phyloP scores from a whole-genome alignment of 2,329 filamentous ascomycete genomes.

The Microcyclosporella mali region DNA sequence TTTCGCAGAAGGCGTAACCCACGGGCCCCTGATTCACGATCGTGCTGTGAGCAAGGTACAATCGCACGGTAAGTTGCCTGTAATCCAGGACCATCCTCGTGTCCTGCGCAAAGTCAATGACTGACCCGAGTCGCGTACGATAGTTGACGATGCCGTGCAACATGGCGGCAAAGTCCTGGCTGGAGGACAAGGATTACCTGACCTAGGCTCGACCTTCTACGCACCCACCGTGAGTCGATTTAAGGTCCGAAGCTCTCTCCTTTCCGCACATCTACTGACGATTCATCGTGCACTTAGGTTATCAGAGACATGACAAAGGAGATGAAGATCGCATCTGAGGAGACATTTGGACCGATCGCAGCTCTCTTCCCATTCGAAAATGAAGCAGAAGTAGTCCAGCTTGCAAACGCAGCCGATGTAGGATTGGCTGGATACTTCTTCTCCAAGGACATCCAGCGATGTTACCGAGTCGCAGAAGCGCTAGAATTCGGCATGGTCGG shows the following conservation, averaged over 20 bases:
- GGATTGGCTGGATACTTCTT: constrained; percentile 95
- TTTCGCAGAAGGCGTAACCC: constrained; percentile 63
- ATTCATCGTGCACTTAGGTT: neutral
- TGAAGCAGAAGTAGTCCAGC: constrained; percentile 77
- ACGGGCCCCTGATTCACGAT: constrained; percentile 79
- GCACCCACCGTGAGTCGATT: constrained; percentile 63
- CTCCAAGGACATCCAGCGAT: constrained; percentile 54
- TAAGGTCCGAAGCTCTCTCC: too few relatives aligned
- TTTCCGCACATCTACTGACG: too few relatives aligned
- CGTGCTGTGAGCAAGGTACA: constrained; percentile 75
- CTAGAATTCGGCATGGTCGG: constrained; percentile 85
- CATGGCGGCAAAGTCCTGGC: constrained; percentile 71
- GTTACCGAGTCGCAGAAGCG: constrained; percentile 56
- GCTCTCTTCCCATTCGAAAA: constrained; percentile 83
- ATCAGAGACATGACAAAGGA: constrained; percentile 77
- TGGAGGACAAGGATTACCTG: constrained; percentile 67
- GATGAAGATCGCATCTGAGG: constrained; percentile 79
- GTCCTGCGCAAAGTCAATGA: too few relatives aligned
- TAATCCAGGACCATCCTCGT: too few relatives aligned
- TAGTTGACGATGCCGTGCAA: constrained; percentile 68
- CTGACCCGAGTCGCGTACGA: too few relatives aligned
- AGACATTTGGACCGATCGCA: constrained; percentile 93
- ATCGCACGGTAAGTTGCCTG: too few relatives aligned
- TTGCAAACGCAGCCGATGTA: constrained; percentile 78
- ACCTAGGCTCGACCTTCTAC: constrained; percentile 80